Conservation (phyloP, 1,284 basidiomycete genomes). For the Calocybe gambosa region DNA sequence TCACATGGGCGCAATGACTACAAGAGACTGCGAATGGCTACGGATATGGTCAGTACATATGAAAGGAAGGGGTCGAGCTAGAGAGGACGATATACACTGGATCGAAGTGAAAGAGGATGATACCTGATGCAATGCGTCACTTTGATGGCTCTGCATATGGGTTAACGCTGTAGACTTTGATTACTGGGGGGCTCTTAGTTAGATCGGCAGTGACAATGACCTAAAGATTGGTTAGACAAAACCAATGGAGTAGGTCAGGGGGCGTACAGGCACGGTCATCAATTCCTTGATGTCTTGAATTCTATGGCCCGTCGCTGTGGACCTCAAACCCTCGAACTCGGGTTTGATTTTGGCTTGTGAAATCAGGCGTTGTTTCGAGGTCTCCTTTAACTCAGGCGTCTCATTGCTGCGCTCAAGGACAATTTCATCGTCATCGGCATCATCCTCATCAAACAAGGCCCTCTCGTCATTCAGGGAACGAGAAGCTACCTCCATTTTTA, state of each 20-base stretch:
- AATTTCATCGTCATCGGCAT: constrained; percentile 72
- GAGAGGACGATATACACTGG: constrained; percentile 13
- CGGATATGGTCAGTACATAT: constrained; percentile 15
- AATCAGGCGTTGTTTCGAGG: constrained; percentile 69
- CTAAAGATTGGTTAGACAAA: constrained; percentile 30
- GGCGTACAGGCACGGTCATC: constrained; percentile 82
- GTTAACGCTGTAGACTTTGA: constrained; percentile 88
- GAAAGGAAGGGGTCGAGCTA: constrained; percentile 10
- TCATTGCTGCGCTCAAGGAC: constrained; percentile 62
- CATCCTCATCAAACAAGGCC: constrained; percentile 85
- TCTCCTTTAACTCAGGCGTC: constrained; percentile 40
- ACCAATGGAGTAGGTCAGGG: constrained; percentile 4
- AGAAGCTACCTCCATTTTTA: constrained; percentile 82
- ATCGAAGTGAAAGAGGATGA: neutral
- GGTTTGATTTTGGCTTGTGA: constrained; percentile 70
- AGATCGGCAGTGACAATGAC: constrained; percentile 91
- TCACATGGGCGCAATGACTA: neutral
- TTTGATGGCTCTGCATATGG: constrained; percentile 58
- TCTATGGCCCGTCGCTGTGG: constrained; percentile 71
- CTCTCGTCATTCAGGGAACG: constrained; percentile 78
- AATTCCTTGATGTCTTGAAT: constrained; percentile 91
- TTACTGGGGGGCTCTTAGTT: constrained; percentile 90
- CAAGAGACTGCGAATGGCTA: constrained; percentile 9
- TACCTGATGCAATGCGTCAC: constrained; percentile 25
- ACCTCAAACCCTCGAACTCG: constrained; percentile 76